Conservation (phyloP, 768 basidiomycete genomes). For the Cystofilobasidium bisporidii region DNA sequence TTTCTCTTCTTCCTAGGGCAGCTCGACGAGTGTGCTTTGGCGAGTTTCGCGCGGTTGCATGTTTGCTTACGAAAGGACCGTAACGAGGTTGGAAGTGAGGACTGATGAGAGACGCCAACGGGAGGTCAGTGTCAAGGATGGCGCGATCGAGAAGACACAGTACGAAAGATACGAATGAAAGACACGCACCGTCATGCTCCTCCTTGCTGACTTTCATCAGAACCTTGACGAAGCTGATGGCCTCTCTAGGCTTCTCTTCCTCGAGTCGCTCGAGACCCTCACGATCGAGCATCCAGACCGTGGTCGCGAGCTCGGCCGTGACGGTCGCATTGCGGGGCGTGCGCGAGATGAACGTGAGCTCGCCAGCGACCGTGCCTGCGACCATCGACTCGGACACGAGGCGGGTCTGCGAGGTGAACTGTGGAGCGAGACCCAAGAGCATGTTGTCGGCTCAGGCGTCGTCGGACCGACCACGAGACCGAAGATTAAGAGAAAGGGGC, state of each 20-base stretch:
- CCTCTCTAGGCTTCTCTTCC: slow-evolving; percentile 49
- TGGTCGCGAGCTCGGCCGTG: slow-evolving; percentile 63
- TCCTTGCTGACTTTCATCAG: slow-evolving; percentile 33
- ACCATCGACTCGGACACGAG: slow-evolving; percentile 8
- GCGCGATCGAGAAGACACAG: too few relatives aligned
- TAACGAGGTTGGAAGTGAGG: slow-evolving; percentile 14
- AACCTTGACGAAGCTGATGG: slow-evolving; percentile 38
- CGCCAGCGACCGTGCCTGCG: slow-evolving; percentile 75
- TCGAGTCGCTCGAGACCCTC: slow-evolving; percentile 56
- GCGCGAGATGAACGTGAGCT: slow-evolving; percentile 72
- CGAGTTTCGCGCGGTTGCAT: too few relatives aligned
- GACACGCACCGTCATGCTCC: slow-evolving; percentile 14
- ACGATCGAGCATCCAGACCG: slow-evolving; percentile 68
- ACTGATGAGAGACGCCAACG: neutral
- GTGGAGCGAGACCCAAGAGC: neutral
- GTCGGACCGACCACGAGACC: neutral
- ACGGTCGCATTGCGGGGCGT: slow-evolving; percentile 76
- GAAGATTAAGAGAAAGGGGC: neutral
- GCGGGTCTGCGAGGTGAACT: neutral
- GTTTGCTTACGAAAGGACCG: slow-evolving; percentile 13
- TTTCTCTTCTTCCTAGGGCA: too few relatives aligned
- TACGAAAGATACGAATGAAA: too few relatives aligned
- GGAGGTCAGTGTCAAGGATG: neutral
- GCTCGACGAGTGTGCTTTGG: too few relatives aligned
- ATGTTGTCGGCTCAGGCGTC: neutral